Evolutionary conservation across 352 stramenopile species (phyloP).

Genomic region (Phytophthora colocasiae): DNA sequence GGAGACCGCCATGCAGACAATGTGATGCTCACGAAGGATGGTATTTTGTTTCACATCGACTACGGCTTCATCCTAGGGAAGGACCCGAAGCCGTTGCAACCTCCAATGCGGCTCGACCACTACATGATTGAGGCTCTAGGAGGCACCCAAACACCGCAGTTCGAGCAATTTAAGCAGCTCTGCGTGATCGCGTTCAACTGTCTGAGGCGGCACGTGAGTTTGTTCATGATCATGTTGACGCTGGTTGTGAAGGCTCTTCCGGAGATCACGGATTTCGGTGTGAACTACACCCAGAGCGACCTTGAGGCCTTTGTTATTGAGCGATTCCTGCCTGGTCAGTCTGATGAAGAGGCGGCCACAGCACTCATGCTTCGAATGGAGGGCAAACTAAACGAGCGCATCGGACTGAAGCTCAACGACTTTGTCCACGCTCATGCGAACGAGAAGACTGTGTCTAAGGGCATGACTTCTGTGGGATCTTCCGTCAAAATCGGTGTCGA

Average conservation of each 20-base stretch:
- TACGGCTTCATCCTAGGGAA: conserved; percentile 99
- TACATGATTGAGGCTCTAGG: conserved; percentile 90
- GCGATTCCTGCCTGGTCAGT: conserved; percentile 82
- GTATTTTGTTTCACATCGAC: conserved; percentile 99
- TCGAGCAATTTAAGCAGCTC: conserved; percentile 89
- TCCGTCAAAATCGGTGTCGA: conserved; percentile 87
- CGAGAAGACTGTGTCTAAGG: conserved; percentile 86
- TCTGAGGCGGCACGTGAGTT: conserved; percentile 81
- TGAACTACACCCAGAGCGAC: conserved; percentile 88
- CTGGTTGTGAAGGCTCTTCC: conserved; percentile 84
- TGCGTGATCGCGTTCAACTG: conserved; percentile 90
- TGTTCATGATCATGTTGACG: conserved; percentile 90
- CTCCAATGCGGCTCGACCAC: conserved; percentile 97
- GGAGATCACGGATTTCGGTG: conserved; percentile 86
- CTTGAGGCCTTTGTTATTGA: conserved; percentile 87
- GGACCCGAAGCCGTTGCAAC: conserved; percentile 98
- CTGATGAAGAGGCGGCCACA: conserved; percentile 81
- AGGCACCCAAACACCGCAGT: conserved; percentile 78
- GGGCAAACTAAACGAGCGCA: conserved; percentile 88
- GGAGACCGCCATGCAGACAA: conserved; percentile 99
- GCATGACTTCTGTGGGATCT: conserved; percentile 80
- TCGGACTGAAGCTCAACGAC: conserved; percentile 85
- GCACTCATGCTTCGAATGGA: conserved; percentile 87
- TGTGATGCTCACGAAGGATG: conserved; percentile 97
- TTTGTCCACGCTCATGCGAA: conserved; percentile 89